These are phyloP conservation scores for Coniosporium tulheliwenetii DNA, from an alignment of 2,329 filamentous ascomycete genomes.

Conservation along the genomic window DNA sequence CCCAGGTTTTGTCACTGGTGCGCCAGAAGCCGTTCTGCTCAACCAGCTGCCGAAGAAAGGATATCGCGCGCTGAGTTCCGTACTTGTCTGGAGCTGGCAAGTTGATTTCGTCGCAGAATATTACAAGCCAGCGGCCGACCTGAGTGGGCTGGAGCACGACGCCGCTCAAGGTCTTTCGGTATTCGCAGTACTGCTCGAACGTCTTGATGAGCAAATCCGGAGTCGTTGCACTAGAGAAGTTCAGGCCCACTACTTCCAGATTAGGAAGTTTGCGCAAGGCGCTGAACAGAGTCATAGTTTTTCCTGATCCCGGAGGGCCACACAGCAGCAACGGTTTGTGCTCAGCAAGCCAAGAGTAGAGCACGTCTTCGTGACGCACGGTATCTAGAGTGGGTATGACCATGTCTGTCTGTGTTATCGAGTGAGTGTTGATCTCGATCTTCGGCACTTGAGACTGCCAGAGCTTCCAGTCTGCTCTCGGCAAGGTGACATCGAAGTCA, in stretches of 20 bases:
- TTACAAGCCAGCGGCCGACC: slow-evolving; percentile 91
- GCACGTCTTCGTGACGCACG: slow-evolving; percentile 92
- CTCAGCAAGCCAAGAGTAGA: slow-evolving; percentile 98
- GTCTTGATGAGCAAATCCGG: slow-evolving; percentile 97
- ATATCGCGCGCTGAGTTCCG: slow-evolving; percentile 91
- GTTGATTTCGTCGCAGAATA: slow-evolving; percentile 99
- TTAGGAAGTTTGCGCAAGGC: slow-evolving; percentile 91
- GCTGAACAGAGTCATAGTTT: slow-evolving; percentile 99
- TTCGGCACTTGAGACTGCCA: slow-evolving; percentile 93
- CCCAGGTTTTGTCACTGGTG: slow-evolving; percentile 94
- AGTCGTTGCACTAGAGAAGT: slow-evolving; percentile 97
- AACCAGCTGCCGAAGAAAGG: slow-evolving; percentile 90
- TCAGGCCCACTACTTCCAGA: slow-evolving; percentile 98
- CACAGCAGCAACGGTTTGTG: slow-evolving; percentile 95
- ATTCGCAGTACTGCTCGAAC: slow-evolving; percentile 98
- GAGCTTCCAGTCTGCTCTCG: slow-evolving; percentile 72
- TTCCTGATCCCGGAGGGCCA: slow-evolving; percentile 94
- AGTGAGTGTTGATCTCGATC: slow-evolving; percentile 96
- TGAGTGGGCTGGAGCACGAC: slow-evolving; percentile 92
- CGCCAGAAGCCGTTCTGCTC: slow-evolving; percentile 99
- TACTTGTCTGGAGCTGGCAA: slow-evolving; percentile 95
- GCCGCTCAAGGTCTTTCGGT: slow-evolving; percentile 95
- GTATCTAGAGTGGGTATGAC: slow-evolving; percentile 97
- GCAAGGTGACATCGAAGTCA: slow-evolving; percentile 82
- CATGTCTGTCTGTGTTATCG: slow-evolving; percentile 92